These are phyloP conservation scores for Usnea hakonensis DNA, from an alignment of 495 filamentous ascomycete species.

Conservation along the genomic window DNA sequence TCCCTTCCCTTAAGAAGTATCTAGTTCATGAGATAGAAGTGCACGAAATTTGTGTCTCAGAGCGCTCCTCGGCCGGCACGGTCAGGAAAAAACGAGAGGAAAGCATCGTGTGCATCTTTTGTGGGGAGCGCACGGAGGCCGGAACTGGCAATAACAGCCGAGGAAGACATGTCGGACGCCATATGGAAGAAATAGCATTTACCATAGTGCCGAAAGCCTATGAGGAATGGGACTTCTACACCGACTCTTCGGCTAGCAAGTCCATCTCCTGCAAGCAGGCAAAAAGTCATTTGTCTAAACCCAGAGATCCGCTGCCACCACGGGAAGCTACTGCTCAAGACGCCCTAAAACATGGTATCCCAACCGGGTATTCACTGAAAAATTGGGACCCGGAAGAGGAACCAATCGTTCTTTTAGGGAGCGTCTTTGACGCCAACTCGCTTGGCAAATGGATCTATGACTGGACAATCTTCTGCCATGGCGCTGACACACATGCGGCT, in stretches of 20 bases:
- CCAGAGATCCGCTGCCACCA: no score
- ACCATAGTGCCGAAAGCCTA: constrained; percentile 12
- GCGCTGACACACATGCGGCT: constrained; percentile 71
- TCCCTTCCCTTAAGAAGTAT: neutral
- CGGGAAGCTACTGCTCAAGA: no score
- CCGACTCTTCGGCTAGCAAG: no score
- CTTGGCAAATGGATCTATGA: constrained; percentile 98
- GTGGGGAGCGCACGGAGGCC: neutral
- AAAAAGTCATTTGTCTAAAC: no score
- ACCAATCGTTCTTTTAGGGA: constrained; percentile 84
- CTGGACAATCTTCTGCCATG: constrained; percentile 91
- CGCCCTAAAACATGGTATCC: constrained; percentile 70
- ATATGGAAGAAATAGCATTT: constrained; percentile 23
- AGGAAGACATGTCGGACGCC: constrained; percentile 12
- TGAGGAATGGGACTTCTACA: constrained; percentile 21
- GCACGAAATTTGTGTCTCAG: neutral
- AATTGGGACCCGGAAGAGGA: constrained; percentile 95
- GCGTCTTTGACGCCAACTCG: constrained; percentile 93
- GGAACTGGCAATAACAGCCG: neutral
- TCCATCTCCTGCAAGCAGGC: no score
- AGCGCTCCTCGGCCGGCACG: no score
- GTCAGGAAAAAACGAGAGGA: no score
- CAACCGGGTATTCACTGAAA: constrained; percentile 84
- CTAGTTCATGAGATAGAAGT: neutral
- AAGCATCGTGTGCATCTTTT: constrained; percentile 8